These are phyloP conservation scores for Oenanthe sinensis DNA, from an alignment of 129 eudicot species.

Conservation along the genomic window DNA sequence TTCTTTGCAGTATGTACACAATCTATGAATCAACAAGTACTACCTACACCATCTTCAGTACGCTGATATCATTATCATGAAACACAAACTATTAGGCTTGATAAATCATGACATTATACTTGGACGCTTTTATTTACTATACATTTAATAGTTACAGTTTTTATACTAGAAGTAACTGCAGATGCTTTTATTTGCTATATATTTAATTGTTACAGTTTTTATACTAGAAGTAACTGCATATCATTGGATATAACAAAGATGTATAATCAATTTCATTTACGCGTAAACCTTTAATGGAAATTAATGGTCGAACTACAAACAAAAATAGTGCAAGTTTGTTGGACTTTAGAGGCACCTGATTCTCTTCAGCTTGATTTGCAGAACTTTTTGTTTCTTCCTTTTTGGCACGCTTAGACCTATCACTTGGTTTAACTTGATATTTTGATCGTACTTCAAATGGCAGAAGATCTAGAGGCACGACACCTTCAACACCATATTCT, in stretches of 20 bases:
- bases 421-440: conserved; percentile 77
- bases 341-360: conserved; percentile 45
- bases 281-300: not conserved
- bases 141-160: not conserved
- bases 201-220: not conserved
- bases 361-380: conserved; percentile 60
- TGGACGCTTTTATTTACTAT: not conserved
- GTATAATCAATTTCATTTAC: not conserved
- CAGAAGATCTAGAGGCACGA: conserved; percentile 82
- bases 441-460: conserved; percentile 68
- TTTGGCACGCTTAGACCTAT: conserved; percentile 73
- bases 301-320: not conserved
- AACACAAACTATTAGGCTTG: not conserved
- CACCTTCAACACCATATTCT: conserved; percentile 92
- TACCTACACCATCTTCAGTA: not conserved
- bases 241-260: no score
- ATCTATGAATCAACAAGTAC: not conserved
- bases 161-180: not conserved
- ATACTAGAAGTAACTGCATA: not conserved
- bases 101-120: not conserved
- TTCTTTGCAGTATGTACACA: not conserved
- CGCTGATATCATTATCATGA: not conserved
- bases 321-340: not conserved
- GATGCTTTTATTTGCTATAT: not conserved
- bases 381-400: conserved; percentile 70